Base-by-base conservation (phyloP, 768 basidiomycete genomes). In the Amanita phalloides region DNA sequence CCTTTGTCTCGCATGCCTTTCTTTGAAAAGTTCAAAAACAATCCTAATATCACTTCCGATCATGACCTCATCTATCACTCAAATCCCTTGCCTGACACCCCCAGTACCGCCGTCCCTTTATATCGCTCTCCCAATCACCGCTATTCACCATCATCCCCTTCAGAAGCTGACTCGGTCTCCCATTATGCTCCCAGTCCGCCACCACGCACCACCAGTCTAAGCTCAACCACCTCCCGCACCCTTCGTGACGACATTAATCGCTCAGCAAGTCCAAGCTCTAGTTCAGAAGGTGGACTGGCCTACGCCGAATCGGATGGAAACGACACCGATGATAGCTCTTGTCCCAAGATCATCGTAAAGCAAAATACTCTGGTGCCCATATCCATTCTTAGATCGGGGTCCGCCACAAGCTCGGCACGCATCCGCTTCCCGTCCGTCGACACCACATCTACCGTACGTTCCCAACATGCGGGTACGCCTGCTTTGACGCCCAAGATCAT, bases 11-110 rank as follows among this genome's bases (percentile, higher is more conserved):
- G 70, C 4, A 64, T 82, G 54, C 76, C 78, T 7, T 77, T 84
- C 62, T 75, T 84, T 55, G 80, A 82, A 51, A 76, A 76, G 56
- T 70, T 74, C 59, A 76, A 74, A 56, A 67, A 68, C 57, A 66
- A 63, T 54, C 64, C 60, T 54, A 62, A 48, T 11, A 17, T 53
- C 30, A 36, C 51, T 6, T 21, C 43, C 26, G 25, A 47, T 47
- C 42, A 54, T 43, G 42, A 47, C 37, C 26, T 46, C 36, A 49
- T 49, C 37, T 53, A 56, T 53, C 44, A 44, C 41, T 45, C 53
- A 23, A 39, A 7, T 33, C n/a, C 53, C 10, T 32, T 35, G 13
- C 39, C 49, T n/a, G 33, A 33, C 2, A 53, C 37, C 6, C 50
- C 53, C 11, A 56, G 36, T 38, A 50, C 44, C 25, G 43, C 47